Percentiles rank a stretch among this genome's conserved stretches.
Evolutionary conservation across 345 rosid genomes (phyloP).

Genomic region (Bruguiera sexangula): DNA sequence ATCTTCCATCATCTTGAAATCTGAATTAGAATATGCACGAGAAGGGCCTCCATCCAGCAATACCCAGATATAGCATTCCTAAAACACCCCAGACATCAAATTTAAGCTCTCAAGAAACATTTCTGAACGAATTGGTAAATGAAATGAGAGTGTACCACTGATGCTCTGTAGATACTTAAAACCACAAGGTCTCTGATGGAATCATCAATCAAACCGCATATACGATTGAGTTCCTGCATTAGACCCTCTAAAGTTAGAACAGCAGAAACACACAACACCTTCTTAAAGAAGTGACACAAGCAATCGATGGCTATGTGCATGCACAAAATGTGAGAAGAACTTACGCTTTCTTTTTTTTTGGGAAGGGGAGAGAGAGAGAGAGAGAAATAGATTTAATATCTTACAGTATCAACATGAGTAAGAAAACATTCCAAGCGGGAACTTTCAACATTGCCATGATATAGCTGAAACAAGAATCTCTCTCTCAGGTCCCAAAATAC

Average conservation of each 20-base stretch:
- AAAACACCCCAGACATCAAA: constrained; percentile 21
- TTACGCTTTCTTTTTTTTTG: background rate
- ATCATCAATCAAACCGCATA: constrained; percentile 76
- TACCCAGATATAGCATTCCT: constrained; percentile 81
- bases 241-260: constrained; percentile 18
- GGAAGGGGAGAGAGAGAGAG: background rate
- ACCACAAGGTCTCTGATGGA: constrained; percentile 75
- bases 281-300: background rate
- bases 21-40: constrained; percentile 82
- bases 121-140: background rate
- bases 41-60: constrained; percentile 95
- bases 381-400: constrained; percentile 21
- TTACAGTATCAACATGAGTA: constrained; percentile 73
- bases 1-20: constrained; percentile 71
- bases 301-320: too few species aligned
- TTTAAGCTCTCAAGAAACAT: constrained; percentile 2
- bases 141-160: constrained; percentile 43
- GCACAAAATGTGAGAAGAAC: background rate
- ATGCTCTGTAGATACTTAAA: constrained; percentile 69
- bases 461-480: constrained; percentile 58
- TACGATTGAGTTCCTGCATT: constrained; percentile 67
- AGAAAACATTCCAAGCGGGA: constrained; percentile 78
- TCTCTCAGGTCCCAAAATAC: constrained; percentile 93
- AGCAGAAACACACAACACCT: constrained; percentile 2
- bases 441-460: constrained; percentile 65